Evolutionary conservation across 169 alveolate genomes (phyloP), one percentile per base, ranked within the genome.

Genomic region (Plasmodium cynomolgi): DNA sequence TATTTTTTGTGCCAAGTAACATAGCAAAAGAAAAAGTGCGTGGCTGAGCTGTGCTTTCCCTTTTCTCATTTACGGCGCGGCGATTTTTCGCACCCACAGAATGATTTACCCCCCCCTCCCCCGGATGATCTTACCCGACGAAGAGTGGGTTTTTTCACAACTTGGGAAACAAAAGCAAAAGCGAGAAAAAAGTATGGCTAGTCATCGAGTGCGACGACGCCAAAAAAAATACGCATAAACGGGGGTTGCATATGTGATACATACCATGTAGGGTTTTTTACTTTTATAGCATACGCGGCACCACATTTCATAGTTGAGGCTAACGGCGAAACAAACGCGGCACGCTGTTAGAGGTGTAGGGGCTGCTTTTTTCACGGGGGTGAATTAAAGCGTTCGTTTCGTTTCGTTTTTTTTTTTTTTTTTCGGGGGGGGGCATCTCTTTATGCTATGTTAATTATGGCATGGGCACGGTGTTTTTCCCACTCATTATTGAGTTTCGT

Each of bases 311-410:
- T 23, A 47, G 62, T 13, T 2, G 23, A 50, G 62, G 26, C 26
- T 50, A 8, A 13, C 20, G 81, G 41, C 41, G 20, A 72, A 5
- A n/a, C 39, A 72, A 72, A 33, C 71, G 68, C 37, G 68, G 74
- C 72, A 23, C 47, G 17, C 29, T 84, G 92, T 39, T 72, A 84
- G 92, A 71, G 92, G 34, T 47, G 71, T 84, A 84, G 83, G 92
- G 92, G 92, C 37, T 84, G 62, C 62, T 15, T 50, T 50, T 50
- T 50, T 17, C 62, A 15, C 62, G 62, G 62, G 62, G 62, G 62
- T 13, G 17, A 50, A 50, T 44, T 79, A 79, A 41, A 13, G 73
- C 41, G 56, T 33, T 20, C 56, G 56, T 17, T 15, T 33, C 29
- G 47, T 80, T 37, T 80, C 13, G 1, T 39, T 39, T 80, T 39